Evolutionary conservation across 495 filamentous ascomycete genomes (phyloP), one percentile per base, ranked within the genome.

Genomic region (Annulohypoxylon moriforme): DNA sequence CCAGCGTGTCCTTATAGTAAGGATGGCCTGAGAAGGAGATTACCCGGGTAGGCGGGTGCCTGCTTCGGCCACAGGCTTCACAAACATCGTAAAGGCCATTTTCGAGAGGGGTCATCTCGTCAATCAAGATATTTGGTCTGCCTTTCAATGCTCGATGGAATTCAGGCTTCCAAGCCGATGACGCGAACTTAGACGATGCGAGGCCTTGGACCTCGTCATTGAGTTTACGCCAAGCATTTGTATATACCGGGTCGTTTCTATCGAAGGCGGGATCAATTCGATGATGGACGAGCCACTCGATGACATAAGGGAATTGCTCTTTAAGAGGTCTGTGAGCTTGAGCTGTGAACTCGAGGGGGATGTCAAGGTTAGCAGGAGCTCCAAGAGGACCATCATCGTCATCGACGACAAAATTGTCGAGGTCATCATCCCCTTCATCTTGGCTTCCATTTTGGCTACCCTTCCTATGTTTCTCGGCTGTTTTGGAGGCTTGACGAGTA

Each of bases 211-310:
- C 88, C 73, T 93, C 91, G 67, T 92, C 87, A 64, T 93, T 86
- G 0, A 97, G 81, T 69, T 94, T 95, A 25, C 78, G 78, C 79
- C 95, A 94, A 0, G 93, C 90, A 24, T 92, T 83, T 24, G 81
- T 64, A 71, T 94, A 97, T 9, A 94, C 79, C 2, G 83, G 80
- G 60, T 93, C 88, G 1, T 86, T 80, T 18, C 88, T 84, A 3
- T 85, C 80, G 71, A 95, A 96, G 0, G 85, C 89, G 1, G 93
- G 93, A 69, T 95, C 91, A 42, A 97, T 81, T 66, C 90, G 89
- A 73, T 80, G 80, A 31, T 84, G 88, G 1, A 97, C 89, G 78
- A 95, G 89, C 93, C 93, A 97, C 77, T 93, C 91, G 0, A 97
- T 83, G 0, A 87, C 92, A 71, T 90, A 87, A 40, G 88, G 88